These are phyloP conservation scores for Penstemon davidsonii DNA, from an alignment of 257 asterid genomes.

Conservation along the genomic window DNA sequence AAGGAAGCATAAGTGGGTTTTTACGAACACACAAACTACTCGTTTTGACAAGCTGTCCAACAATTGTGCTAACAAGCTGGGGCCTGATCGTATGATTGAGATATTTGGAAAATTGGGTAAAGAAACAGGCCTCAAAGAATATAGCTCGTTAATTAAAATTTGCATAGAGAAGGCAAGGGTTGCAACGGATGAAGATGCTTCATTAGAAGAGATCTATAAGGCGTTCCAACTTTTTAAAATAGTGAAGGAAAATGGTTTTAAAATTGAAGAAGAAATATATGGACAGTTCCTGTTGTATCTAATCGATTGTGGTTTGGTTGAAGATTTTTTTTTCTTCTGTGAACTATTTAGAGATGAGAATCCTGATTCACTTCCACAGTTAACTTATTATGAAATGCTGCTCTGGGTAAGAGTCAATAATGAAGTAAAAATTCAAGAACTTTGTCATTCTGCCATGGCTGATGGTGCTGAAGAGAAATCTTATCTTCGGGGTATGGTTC, in stretches of 20 bases:
- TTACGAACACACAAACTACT: conserved; percentile 27
- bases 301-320: conserved; percentile 60
- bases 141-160: conserved; percentile 44
- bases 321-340: conserved; percentile 70
- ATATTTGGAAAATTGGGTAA: conserved; percentile 63
- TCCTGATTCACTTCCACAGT: conserved; percentile 49
- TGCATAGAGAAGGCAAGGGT: conserved; percentile 63
- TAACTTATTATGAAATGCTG: conserved; percentile 87
- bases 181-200: conserved; percentile 61
- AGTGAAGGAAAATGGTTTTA: conserved; percentile 63
- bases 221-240: conserved; percentile 55
- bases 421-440: conserved; percentile 68
- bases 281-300: conserved; percentile 67
- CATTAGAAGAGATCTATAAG: conserved; percentile 50
- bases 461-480: conserved; percentile 53
- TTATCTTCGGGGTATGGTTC: conserved; percentile 54
- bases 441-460: conserved; percentile 42
- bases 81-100: conserved; percentile 48
- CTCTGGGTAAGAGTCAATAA: conserved; percentile 53
- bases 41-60: conserved; percentile 44
- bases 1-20: conserved; percentile 60
- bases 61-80: conserved; percentile 56
- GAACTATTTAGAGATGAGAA: conserved; percentile 54
- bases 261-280: conserved; percentile 61
- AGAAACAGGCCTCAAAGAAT: conserved; percentile 64